Percentiles rank a stretch among this genome's conserved stretches.
Conservation (phyloP, 2,329 filamentous ascomycete genomes). For the Neoarthrinium moseri region DNA sequence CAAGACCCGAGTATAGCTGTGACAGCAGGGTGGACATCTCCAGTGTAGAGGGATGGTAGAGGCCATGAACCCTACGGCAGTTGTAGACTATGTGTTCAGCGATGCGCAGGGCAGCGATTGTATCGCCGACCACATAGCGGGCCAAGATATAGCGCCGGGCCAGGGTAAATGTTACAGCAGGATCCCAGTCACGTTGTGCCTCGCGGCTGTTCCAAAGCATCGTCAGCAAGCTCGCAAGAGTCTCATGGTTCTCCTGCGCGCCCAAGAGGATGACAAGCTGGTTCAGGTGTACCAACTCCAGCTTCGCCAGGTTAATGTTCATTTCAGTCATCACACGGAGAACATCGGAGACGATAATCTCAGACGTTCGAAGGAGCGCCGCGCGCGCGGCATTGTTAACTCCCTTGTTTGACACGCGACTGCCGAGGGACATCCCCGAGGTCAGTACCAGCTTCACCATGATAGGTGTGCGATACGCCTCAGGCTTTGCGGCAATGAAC, state of each 20-base stretch:
- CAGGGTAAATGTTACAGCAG: constrained; percentile 14
- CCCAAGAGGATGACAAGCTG: constrained; percentile 39
- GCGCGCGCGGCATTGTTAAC: constrained; percentile 32
- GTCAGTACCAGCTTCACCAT: constrained; percentile 33
- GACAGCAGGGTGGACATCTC: constrained; percentile 20
- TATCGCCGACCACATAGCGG: constrained; percentile 16
- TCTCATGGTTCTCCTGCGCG: constrained; percentile 42
- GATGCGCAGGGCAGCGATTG: constrained; percentile 16
- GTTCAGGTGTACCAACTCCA: constrained; percentile 38
- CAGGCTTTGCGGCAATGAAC: constrained; percentile 31
- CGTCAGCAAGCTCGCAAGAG: constrained; percentile 34
- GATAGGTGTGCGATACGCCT: constrained; percentile 24
- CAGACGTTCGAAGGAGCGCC: constrained; percentile 37
- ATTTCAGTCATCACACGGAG: constrained; percentile 24
- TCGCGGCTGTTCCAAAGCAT: constrained; percentile 29
- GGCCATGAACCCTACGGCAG: constrained; percentile 21
- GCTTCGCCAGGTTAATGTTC: constrained; percentile 40
- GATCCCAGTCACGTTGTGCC: constrained; percentile 15
- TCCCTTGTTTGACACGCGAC: constrained; percentile 33
- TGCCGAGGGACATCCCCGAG: constrained; percentile 30
- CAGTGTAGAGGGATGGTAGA: constrained; percentile 17
- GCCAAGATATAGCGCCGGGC: constrained; percentile 19
- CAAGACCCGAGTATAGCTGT: constrained; percentile 26
- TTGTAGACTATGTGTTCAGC: constrained; percentile 24
- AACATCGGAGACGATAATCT: constrained; percentile 37